Base-by-base conservation (phyloP, 148 eudicot genomes). In the Dysphania ambrosioides region DNA sequence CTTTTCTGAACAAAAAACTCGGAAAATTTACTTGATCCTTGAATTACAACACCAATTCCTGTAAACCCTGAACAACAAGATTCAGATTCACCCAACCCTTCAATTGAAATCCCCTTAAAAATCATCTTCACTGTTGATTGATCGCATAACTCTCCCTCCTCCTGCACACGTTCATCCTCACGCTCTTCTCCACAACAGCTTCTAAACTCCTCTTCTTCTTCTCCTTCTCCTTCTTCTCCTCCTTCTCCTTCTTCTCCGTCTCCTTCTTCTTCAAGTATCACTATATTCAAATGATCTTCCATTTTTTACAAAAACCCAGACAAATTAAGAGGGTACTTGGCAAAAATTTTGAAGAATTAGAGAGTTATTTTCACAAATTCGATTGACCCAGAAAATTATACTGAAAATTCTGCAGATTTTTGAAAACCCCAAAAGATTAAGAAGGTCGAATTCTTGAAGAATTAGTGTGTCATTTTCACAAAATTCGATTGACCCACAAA, bases 1-100 rank as follows among this genome's bases (percentile, higher is more conserved):
- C 79, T 90, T 73, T 92, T 92, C 82, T 92, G 97, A 60, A 92
- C 91, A 76, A 75, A 85, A 77, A 78, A 78, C 10, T 71, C 73
- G 75, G 83, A 75, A 60, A 51, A 10, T 71, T 66, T 66, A 11
- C 70, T 53, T n/a, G 84, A 78, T 56, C 88, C 79, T 67, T 86
- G 86, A 82, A 90, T 80, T 61, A 90, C 86, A 68, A 90, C 93
- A 31, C 97, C 97, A 75, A 92, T 88, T 47, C 97, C 97, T 58
- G 91, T 79, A 72, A 86, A 49, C 77, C 91, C 88, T 72, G 79
- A 72, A 64, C 84, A 76, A 36, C 84, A 77, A 36, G 72, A 74
- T 58, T 90, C 91, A 36, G 72, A 74, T 58, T 90, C 91, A 51
- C 87, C 88, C 66, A 82, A 78, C 49, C 78, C 75, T 30, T 79